Evolutionary conservation across 441 rosid species (phyloP).

Genomic region (Adansonia madagascariensis): DNA sequence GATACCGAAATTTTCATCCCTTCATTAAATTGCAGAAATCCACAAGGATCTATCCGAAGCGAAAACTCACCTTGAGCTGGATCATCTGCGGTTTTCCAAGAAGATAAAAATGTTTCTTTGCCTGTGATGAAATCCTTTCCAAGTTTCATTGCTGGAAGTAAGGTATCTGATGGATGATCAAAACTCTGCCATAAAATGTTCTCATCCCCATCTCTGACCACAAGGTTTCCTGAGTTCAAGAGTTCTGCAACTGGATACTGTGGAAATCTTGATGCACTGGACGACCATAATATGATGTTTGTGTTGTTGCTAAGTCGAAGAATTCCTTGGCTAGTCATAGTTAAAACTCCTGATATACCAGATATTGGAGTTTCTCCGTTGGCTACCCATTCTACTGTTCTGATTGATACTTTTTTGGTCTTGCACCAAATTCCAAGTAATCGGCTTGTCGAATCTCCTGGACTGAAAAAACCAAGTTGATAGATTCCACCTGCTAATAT

Average conservation of each 20-base stretch:
- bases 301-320: constrained; percentile 18
- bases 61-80: constrained; percentile 28
- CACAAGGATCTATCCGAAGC: constrained; percentile 5
- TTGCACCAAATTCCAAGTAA: constrained; percentile 38
- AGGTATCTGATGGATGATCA: constrained; percentile 25
- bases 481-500: constrained; percentile 26
- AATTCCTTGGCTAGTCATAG: constrained; percentile 14
- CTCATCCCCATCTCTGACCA: constrained; percentile 9
- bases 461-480: constrained; percentile 37
- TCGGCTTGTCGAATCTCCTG: constrained; percentile 26
- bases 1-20: not conserved
- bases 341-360: constrained; percentile 27
- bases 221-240: constrained; percentile 30
- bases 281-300: constrained; percentile 26
- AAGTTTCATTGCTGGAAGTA: constrained; percentile 32
- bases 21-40: constrained; percentile 18
- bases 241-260: constrained; percentile 41
- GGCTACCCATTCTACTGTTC: constrained; percentile 38
- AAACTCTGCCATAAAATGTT: constrained; percentile 30
- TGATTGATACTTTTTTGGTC: not conserved
- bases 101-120: constrained; percentile 26
- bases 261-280: constrained; percentile 19
- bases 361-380: constrained; percentile 35
- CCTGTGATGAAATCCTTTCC: constrained; percentile 22
- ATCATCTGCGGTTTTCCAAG: constrained; percentile 30